Base-by-base conservation (phyloP, 495 filamentous ascomycete genomes). In the Podospora appendiculata region DNA sequence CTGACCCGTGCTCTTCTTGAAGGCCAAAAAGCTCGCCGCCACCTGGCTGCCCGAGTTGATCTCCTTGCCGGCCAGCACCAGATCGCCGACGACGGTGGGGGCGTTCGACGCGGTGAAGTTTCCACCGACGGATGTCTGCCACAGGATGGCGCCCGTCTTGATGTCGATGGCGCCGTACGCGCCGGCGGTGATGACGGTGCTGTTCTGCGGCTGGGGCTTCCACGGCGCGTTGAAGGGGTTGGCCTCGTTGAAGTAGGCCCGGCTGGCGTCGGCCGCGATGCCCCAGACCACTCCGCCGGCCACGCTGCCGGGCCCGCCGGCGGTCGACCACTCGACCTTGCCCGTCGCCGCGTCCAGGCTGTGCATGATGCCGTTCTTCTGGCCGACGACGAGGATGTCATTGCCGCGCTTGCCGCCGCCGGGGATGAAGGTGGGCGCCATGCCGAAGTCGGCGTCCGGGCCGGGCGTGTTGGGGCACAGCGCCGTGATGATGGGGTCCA, bases 321-420 rank as follows among this genome's bases (percentile, higher is more conserved):
- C 38, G 14, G 56, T 59, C 1, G 64, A 38, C 70, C 71, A 73
- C 41, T 59, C 50, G 9, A 68, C 35, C 2, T 35, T 19, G 3
- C 71, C 71, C 14, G 55, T 52, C 9, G 57, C 47, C 1, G 71
- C 67, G 0, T 57, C 55, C 38, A 74, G 44, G 1, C 64, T 53
- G 35, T 66, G 68, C 16, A 74, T 53, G 32, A 56, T 59, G 1
- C 69, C 71, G 53, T 64, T 69, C 58, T 74, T 74, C 63, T 68
- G 65, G 9, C 71, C 70, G 0, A 67, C 50, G 6, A 70, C 59
- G 7, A 74, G 12, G 16, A 60, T 51, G 51, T 72, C 69, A 4
- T 44, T 44, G 17, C 48, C 41, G 33, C 17, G 18, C 25, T 47
- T 52, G 17, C 39, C 41, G 41, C 32, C 45, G 16, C 39, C 59